A percentile compares a stretch with the other conserved stretches of the same genome.
Conservation (phyloP, 345 rosid species). For the Schrenkiella parvula region DNA sequence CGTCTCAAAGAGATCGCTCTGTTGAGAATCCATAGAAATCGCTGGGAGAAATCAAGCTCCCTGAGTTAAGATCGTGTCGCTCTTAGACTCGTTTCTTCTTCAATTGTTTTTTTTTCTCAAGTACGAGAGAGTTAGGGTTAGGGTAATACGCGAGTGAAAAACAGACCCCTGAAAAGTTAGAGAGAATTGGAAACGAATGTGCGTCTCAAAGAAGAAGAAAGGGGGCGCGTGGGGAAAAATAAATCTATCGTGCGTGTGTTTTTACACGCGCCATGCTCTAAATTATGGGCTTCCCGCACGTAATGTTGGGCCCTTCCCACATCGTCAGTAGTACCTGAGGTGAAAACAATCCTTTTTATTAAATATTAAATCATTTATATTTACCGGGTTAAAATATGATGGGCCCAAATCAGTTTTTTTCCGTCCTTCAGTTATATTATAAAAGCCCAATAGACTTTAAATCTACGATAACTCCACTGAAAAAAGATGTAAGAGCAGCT, state of each 20-base stretch:
- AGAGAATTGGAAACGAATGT: not conserved
- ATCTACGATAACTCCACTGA: too few species aligned
- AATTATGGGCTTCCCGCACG: conserved; percentile 14
- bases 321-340: not conserved
- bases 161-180: not conserved
- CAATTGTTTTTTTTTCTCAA: not conserved
- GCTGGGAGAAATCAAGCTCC: conserved; percentile 24
- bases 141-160: conserved; percentile 29
- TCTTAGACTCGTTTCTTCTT: conserved; percentile 10
- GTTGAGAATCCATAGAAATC: conserved; percentile 68
- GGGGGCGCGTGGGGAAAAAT: conserved; percentile 22
- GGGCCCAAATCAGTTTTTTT: too few species aligned
- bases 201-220: conserved; percentile 3
- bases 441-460: too few species aligned
- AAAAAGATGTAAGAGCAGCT: too few species aligned
- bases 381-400: too few species aligned
- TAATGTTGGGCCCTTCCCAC: conserved; percentile 2
- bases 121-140: conserved; percentile 31
- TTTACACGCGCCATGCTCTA: conserved; percentile 1
- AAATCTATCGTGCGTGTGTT: not conserved
- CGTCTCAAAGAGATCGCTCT: conserved; percentile 70
- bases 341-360: not conserved
- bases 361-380: too few species aligned
- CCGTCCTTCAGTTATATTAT: too few species aligned
- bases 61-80: conserved; percentile 7